Evolutionary conservation across 1,284 basidiomycete species (phyloP).

Genomic region (Phellinidium pouzarii): DNA sequence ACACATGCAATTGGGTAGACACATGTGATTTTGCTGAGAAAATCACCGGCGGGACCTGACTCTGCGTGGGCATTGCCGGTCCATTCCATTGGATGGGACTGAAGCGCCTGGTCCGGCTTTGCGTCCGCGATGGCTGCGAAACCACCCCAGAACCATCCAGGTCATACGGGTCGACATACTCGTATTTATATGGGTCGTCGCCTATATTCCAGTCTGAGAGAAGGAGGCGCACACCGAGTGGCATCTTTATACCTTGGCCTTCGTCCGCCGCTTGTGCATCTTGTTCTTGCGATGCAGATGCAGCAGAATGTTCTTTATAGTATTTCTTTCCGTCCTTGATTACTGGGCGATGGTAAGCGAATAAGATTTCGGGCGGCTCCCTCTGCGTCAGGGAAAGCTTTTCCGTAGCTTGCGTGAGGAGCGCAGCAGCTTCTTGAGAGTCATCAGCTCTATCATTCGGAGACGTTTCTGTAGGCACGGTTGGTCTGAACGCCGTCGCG

Average conservation of each 20-base stretch:
- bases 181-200: slow-evolving; percentile 41
- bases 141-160: slow-evolving; percentile 23
- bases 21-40: slow-evolving; percentile 18
- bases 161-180: slow-evolving; percentile 51
- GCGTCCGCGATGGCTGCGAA: slow-evolving; percentile 8
- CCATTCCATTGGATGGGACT: background rate
- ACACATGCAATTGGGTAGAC: background rate
- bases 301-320: slow-evolving; percentile 28
- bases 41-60: slow-evolving; percentile 25
- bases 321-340: slow-evolving; percentile 4
- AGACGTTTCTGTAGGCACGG: slow-evolving; percentile 22
- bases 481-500: slow-evolving; percentile 31
- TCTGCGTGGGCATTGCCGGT: slow-evolving; percentile 14
- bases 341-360: slow-evolving; percentile 13
- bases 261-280: slow-evolving; percentile 21
- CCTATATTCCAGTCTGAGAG: slow-evolving; percentile 62
- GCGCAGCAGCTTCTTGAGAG: slow-evolving; percentile 1
- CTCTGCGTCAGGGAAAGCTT: slow-evolving; percentile 8
- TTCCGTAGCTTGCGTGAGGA: slow-evolving; percentile 11
- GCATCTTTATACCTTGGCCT: slow-evolving; percentile 25
- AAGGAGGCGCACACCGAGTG: slow-evolving; percentile 52
- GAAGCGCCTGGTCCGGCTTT: background rate
- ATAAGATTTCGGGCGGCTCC: slow-evolving; percentile 16
- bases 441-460: slow-evolving; percentile 37
- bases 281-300: slow-evolving; percentile 25